phyloP scores from a whole-genome alignment of 768 basidiomycete genomes.

The Lactifluus echinatus region DNA sequence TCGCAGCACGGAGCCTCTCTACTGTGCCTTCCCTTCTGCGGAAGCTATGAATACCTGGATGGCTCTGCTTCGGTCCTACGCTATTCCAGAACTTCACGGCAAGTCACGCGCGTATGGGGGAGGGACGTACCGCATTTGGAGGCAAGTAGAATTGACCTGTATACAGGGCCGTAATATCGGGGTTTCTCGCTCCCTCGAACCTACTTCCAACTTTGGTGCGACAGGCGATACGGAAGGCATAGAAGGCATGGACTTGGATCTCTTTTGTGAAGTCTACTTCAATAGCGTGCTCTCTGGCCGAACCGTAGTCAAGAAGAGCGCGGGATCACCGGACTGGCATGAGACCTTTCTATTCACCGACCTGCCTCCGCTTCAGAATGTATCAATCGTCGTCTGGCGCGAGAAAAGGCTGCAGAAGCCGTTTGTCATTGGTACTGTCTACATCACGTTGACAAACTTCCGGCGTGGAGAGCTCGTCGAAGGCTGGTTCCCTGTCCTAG shows the following conservation, averaged over 20 bases:
- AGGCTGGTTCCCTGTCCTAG: conserved; percentile 77
- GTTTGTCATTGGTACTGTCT: conserved; percentile 47
- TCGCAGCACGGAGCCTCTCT: conserved; percentile 52
- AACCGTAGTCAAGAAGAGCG: conserved; percentile 62
- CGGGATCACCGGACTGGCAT: conserved; percentile 71
- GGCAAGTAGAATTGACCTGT: conserved; percentile 66
- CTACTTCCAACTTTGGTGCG: conserved; percentile 21
- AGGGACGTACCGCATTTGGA: conserved; percentile 82
- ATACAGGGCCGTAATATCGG: conserved; percentile 71
- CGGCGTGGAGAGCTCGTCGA: conserved; percentile 66
- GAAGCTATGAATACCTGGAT: conserved; percentile 70
- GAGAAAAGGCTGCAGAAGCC: conserved; percentile 59
- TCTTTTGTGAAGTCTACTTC: conserved; percentile 72
- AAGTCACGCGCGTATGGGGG: conserved; percentile 43
- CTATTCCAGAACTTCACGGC: conserved; percentile 73
- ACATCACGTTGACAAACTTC: conserved; percentile 61
- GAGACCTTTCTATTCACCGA: conserved; percentile 69
- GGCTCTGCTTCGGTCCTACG: conserved; percentile 71
- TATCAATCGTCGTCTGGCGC: conserved; percentile 61
- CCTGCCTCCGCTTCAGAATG: conserved; percentile 65
- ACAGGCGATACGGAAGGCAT: conserved; percentile 16
- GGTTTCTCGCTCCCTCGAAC: conserved; percentile 33
- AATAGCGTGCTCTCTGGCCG: conserved; percentile 61
- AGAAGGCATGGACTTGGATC: conserved; percentile 55
- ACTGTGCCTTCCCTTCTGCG: conserved; percentile 58